phyloP scores from a whole-genome alignment of 2,329 filamentous ascomycete species.

The Trichoderma koningiopsis region DNA sequence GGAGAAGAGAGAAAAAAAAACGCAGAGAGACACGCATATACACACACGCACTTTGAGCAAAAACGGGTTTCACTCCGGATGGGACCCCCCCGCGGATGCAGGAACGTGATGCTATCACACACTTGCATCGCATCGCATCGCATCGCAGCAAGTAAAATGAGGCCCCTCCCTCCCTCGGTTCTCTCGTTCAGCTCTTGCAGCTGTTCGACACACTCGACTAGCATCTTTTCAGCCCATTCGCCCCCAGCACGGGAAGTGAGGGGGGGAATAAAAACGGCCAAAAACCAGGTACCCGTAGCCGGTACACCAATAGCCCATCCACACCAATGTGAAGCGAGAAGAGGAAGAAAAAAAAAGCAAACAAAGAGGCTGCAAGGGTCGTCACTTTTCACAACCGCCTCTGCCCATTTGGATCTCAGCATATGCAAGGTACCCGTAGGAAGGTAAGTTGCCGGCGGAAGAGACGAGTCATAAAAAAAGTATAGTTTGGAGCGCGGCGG shows the following conservation, averaged over 20 bases:
- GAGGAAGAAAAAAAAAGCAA: neutral
- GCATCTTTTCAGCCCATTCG: neutral
- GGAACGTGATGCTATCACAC: conserved; percentile 8
- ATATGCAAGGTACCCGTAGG: conserved; percentile 18
- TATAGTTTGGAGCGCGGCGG: neutral
- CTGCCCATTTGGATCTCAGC: neutral
- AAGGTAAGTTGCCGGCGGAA: neutral
- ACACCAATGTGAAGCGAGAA: neutral
- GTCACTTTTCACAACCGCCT: neutral
- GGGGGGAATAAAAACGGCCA: neutral
- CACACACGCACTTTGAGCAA: neutral
- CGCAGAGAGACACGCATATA: neutral
- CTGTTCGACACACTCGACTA: neutral
- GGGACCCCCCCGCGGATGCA: conserved; percentile 14
- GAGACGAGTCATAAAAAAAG: neutral
- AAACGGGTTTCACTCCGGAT: conserved; percentile 1
- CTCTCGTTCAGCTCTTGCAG: neutral
- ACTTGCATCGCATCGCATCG: neutral
- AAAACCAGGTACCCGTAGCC: neutral
- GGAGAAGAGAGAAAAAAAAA: no score
- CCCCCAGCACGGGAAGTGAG: neutral
- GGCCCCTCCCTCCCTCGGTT: neutral
- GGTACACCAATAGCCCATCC: neutral
- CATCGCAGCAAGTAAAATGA: neutral
- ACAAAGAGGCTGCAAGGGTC: neutral